Base-by-base conservation (phyloP, 1,139 yeast species). In the Yamadazyma diddensiae region DNA sequence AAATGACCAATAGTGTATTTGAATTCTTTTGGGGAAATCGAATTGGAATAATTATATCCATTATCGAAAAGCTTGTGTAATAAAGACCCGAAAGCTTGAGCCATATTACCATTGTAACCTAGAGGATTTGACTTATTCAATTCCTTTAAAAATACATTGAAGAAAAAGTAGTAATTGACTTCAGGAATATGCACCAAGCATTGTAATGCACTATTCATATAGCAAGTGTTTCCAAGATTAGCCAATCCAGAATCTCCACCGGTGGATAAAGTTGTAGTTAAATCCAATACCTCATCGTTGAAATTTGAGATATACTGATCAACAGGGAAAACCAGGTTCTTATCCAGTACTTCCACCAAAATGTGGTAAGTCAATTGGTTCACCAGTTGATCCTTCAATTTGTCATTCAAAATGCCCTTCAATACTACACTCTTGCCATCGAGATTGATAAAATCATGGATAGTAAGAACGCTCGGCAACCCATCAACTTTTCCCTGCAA, bases 151-250 rank as follows among this genome's bases (percentile, higher is more conserved):
- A 68, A 84, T n/a, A 75, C 65, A 33, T 76, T 73, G 49, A 74
- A 77, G 29, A 73, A 56, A 50, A 92, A 92, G 54, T 87, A 92
- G 29, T 78, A 70, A 12, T 82, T 77, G 25, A 92, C 60, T 53
- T 88, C 97, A 1, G 95, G 95, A 9, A 90, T 73, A 52, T 92
- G 98, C 1, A 79, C 72, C 31, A 92, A 62, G 52, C 97, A 92
- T 54, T 92, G 98, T 34, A 92, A 63, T 0, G 97, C 97, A 11
- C 96, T 86, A 57, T 92, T 92, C 97, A 92, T 92, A 55, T 88
- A 92, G 55, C 98, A 92, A 0, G 96, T 84, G 52, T 92, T 92
- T 5, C 98, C 98, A 43, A 92, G 63, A 52, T 92, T 92, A 28
- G 72, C 69, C 31, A 92, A 62, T 0, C 98, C 98, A 28, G 62